A percentile compares a stretch with the other conserved stretches of the same genome.
phyloP scores from a whole-genome alignment of 495 filamentous ascomycete genomes.

The Talaromyces ruber region DNA sequence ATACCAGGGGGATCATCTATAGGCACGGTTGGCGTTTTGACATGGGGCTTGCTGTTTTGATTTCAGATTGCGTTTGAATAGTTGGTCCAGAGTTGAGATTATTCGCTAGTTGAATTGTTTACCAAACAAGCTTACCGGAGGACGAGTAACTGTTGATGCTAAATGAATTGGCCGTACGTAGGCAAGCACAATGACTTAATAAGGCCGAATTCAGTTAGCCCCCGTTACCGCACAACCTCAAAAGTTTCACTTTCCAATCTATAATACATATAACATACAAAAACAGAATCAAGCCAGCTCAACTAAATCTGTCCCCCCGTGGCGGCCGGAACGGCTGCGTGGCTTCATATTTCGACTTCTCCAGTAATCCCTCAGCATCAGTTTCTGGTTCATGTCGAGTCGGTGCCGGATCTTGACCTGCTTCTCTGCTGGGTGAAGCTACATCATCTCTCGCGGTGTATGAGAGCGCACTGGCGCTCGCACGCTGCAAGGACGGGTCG shows the following conservation, averaged over 20 bases:
- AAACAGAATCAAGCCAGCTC: conserved; percentile 5
- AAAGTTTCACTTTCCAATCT: neutral
- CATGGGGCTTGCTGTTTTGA: neutral
- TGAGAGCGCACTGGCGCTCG: conserved; percentile 23
- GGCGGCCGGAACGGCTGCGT: conserved; percentile 60
- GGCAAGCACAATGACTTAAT: neutral
- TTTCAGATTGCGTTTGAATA: neutral
- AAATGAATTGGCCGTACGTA: neutral
- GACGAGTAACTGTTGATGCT: neutral
- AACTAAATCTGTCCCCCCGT: conserved; percentile 80
- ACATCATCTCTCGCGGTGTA: conserved; percentile 43
- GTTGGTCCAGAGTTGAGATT: neutral
- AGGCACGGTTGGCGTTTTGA: neutral
- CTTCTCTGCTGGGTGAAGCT: conserved; percentile 71
- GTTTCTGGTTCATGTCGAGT: conserved; percentile 74
- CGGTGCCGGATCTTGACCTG: conserved; percentile 73
- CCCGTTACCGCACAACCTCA: neutral
- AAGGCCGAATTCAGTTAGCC: neutral
- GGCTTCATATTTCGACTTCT: conserved; percentile 89
- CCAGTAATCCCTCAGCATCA: conserved; percentile 56
- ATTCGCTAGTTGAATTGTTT: neutral
- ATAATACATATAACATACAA: neutral
- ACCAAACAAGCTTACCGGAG: neutral
- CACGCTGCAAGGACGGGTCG: conserved; percentile 11
- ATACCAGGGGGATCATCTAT: neutral